Percentiles rank a stretch among this genome's conserved stretches.
Evolutionary conservation across 495 filamentous ascomycete species (phyloP).

Genomic region (Podospora didyma): DNA sequence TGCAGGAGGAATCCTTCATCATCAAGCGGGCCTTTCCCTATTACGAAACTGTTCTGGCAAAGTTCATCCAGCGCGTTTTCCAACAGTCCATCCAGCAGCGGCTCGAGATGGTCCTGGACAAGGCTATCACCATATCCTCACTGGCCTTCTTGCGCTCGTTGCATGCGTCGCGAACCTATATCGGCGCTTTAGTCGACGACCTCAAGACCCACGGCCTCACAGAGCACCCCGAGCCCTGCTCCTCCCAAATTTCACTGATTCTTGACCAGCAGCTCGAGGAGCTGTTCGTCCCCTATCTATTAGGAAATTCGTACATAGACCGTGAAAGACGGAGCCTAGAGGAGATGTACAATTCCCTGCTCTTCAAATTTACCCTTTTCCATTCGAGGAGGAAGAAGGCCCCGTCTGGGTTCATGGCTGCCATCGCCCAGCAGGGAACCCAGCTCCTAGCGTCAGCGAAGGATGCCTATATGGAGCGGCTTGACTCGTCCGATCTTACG

Average conservation of each 20-base stretch:
- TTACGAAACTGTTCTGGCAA: constrained; percentile 86
- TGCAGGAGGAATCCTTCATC: constrained; percentile 93
- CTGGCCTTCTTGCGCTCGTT: constrained; percentile 87
- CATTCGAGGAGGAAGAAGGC: constrained; percentile 81
- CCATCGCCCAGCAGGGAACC: constrained; percentile 78
- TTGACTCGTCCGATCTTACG: constrained; percentile 82
- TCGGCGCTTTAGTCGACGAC: constrained; percentile 82
- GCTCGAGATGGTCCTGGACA: constrained; percentile 93
- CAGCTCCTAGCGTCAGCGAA: constrained; percentile 78
- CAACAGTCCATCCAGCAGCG: constrained; percentile 97
- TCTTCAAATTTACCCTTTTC: constrained; percentile 93
- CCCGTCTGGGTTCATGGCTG: constrained; percentile 84
- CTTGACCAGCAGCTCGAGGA: constrained; percentile 97
- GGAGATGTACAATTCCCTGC: constrained; percentile 84
- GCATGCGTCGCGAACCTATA: constrained; percentile 83
- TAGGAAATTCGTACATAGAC: constrained; percentile 93
- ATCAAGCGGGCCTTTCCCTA: constrained; percentile 95
- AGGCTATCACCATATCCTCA: constrained; percentile 84
- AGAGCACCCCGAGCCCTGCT: constrained; percentile 88
- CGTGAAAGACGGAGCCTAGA: constrained; percentile 85
- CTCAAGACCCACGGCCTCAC: constrained; percentile 92
- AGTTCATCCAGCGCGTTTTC: constrained; percentile 92
- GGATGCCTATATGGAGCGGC: constrained; percentile 75
- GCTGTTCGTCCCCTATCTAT: constrained; percentile 91
- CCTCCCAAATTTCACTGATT: constrained; percentile 75